These are phyloP conservation scores for Sporothrix protearum DNA, from an alignment of 2,329 filamentous ascomycete genomes.

Conservation along the genomic window DNA sequence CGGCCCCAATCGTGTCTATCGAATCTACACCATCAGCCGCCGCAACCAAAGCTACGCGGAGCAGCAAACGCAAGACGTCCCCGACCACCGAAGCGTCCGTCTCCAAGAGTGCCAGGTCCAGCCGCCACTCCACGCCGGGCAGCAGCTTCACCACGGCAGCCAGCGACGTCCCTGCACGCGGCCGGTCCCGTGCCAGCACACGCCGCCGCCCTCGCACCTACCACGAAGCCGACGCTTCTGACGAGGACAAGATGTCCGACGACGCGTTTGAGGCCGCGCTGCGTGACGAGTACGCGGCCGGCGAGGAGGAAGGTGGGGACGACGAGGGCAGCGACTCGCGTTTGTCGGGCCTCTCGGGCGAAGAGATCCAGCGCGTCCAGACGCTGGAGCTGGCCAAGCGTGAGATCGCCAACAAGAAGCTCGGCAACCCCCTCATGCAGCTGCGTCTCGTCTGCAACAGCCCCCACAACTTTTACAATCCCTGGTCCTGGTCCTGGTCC, in stretches of 20 bases:
- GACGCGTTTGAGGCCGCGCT: slow-evolving; percentile 78
- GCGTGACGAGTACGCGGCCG: slow-evolving; percentile 54
- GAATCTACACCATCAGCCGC: background rate
- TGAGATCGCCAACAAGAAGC: slow-evolving; percentile 84
- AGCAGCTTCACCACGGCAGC: slow-evolving; percentile 34
- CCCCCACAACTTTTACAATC: slow-evolving; percentile 95
- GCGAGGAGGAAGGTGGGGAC: slow-evolving; percentile 38
- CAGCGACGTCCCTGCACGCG: slow-evolving; percentile 34
- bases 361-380: slow-evolving; percentile 62
- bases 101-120: slow-evolving; percentile 71
- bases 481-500: slow-evolving; percentile 73
- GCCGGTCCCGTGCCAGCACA: slow-evolving; percentile 47
- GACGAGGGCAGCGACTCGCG: slow-evolving; percentile 42
- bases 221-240: slow-evolving; percentile 55
- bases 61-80: slow-evolving; percentile 39
- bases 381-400: slow-evolving; percentile 77
- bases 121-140: slow-evolving; percentile 68
- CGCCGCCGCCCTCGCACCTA: slow-evolving; percentile 39
- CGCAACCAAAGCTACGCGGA: slow-evolving; percentile 29
- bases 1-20: background rate
- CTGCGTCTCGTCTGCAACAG: slow-evolving; percentile 88
- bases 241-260: slow-evolving; percentile 67
- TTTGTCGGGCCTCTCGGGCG: slow-evolving; percentile 41
- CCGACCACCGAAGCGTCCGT: slow-evolving; percentile 36
- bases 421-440: slow-evolving; percentile 91